Evolutionary conservation across 768 basidiomycete genomes (phyloP).

Genomic region (Mycena olivaceomarginata): DNA sequence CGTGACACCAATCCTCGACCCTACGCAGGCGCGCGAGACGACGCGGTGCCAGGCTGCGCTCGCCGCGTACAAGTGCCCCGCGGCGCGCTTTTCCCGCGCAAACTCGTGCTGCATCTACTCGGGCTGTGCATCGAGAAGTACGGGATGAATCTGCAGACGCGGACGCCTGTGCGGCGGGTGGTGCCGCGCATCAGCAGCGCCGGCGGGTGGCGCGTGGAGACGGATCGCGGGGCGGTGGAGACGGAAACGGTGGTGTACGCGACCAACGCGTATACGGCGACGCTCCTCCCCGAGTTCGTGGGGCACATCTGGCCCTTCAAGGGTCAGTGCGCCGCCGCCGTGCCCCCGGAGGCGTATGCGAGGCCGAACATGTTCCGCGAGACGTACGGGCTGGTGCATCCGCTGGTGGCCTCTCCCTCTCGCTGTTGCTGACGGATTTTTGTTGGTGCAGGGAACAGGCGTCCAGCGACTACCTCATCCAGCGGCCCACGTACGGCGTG

Average conservation of each 20-base stretch:
- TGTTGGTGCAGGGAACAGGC: not conserved
- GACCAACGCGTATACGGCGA: conserved; percentile 67
- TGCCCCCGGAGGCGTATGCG: conserved; percentile 47
- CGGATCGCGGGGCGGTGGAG: conserved; percentile 57
- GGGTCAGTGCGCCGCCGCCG: conserved; percentile 46
- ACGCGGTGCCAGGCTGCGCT: conserved; percentile 34
- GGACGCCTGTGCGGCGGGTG: conserved; percentile 44
- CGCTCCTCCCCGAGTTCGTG: conserved; percentile 55
- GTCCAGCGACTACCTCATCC: conserved; percentile 48
- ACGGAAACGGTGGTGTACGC: conserved; percentile 63
- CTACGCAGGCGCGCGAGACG: conserved; percentile 43
- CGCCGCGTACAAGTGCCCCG: conserved; percentile 40
- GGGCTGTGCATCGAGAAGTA: conserved; percentile 43
- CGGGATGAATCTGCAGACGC: conserved; percentile 55
- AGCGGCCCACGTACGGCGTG: conserved; percentile 47
- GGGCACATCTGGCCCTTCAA: conserved; percentile 50
- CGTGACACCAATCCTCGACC: conserved; percentile 50
- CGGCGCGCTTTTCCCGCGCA: conserved; percentile 48
- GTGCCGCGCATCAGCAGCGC: not conserved
- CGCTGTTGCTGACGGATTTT: no score
- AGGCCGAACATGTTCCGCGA: conserved; percentile 44
- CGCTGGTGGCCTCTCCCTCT: no score
- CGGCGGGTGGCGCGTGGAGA: conserved; percentile 52
- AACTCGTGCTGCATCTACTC: conserved; percentile 47
- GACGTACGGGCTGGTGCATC: conserved; percentile 40